A percentile compares a stretch with the other conserved stretches of the same genome.
These are phyloP conservation scores for Pythium rhizo-oryzae DNA, from an alignment of 352 stramenopile genomes.

Conservation along the genomic window DNA sequence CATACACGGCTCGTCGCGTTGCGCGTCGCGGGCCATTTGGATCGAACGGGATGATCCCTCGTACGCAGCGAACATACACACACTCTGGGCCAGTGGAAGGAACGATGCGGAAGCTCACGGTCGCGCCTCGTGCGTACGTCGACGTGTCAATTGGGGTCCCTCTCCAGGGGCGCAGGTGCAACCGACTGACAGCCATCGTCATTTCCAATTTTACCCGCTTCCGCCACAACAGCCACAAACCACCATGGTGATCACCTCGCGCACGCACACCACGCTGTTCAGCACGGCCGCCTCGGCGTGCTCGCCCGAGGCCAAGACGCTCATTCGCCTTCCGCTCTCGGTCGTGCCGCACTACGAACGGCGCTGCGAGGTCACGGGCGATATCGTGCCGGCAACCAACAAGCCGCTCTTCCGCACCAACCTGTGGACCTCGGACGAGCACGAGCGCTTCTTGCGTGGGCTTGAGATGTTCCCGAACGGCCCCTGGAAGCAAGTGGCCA, in stretches of 20 bases:
- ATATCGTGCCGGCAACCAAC: neutral
- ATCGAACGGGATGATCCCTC: too few relatives aligned
- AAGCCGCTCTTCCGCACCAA: constrained; percentile 18
- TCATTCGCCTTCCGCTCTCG: constrained; percentile 15
- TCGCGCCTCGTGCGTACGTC: too few relatives aligned
- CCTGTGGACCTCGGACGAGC: constrained; percentile 33
- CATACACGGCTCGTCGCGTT: too few relatives aligned
- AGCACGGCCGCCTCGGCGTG: neutral
- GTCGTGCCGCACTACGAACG: constrained; percentile 12
- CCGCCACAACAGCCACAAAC: neutral
- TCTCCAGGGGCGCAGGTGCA: too few relatives aligned
- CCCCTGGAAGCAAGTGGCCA: constrained; percentile 68
- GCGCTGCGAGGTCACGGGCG: constrained; percentile 8
- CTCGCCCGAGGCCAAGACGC: neutral
- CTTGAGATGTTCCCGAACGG: constrained; percentile 63
- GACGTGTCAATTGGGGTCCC: too few relatives aligned
- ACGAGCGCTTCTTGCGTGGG: constrained; percentile 61
- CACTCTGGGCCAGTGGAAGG: too few relatives aligned
- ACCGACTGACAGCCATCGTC: too few relatives aligned
- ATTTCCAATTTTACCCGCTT: neutral
- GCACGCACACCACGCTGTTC: neutral
- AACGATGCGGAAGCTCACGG: too few relatives aligned
- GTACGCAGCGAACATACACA: too few relatives aligned
- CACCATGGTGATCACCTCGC: neutral
- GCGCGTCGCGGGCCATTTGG: too few relatives aligned